Evolutionary conservation across 495 filamentous ascomycete species (phyloP), one percentile per base, ranked within the genome.

Genomic region (Podospora appendiculata): DNA sequence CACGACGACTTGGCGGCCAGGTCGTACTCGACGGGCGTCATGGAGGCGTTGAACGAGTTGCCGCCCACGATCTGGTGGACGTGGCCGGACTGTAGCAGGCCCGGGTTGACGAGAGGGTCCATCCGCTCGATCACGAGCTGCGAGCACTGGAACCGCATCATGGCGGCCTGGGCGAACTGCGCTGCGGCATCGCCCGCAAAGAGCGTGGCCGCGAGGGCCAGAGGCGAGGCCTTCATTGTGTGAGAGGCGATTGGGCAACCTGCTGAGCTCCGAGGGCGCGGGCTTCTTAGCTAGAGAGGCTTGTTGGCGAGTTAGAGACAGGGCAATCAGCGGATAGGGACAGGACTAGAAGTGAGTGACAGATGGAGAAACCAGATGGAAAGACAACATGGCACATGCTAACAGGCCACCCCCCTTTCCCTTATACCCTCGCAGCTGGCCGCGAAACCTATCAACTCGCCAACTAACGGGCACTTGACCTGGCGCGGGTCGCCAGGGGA

Each of bases 61-160:
- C 69, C 69, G 16, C 69, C 69, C 48, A 71, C 67, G 51, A 71
- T 59, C 52, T 74, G 71, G 47, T 74, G 71, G 52, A 73, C 58
- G 58, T 74, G 71, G 3, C 65, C 49, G 8, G 68, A 67, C 13
- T 61, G 65, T 9, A 66, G 50, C 43, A 60, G 57, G 33, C 71
- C 71, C 0, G 71, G 71, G 57, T 68, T 68, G 41, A 74, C 71
- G 10, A 74, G 60, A 6, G 71, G 71, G 44, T 74, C 71, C 43
- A 74, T 58, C 2, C 70, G 64, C 56, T 71, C 70, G 45, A 74
- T 65, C 38, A 65, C 64, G 41, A 74, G 70, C 58, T 71, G 70
- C 7, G 63, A 67, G 61, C 73, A 76, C 17, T 64, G 63, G 59
- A 76, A 76, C 32, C 73, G 69, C 64, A 76, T 72, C 66, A 74